A percentile compares a stretch with the other conserved stretches of the same genome.
Evolutionary conservation across 73 alveolate species (phyloP).

Genomic region (Paramecium pentaurelia): DNA sequence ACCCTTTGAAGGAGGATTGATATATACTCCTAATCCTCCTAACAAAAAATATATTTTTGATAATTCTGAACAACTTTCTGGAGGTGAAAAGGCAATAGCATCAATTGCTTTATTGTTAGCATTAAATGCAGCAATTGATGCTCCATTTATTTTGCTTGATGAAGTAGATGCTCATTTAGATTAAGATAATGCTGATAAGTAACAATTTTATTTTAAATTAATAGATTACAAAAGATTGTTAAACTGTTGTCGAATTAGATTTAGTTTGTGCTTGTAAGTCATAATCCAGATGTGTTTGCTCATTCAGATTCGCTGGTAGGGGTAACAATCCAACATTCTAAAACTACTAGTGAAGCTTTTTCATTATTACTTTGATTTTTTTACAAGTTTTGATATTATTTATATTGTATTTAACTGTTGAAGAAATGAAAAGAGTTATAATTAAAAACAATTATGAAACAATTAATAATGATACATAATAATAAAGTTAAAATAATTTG

Average conservation of each 20-base stretch:
- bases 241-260: not conserved
- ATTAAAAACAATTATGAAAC: not conserved
- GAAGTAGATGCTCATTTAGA: conserved; percentile 95
- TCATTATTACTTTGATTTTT: conserved; percentile 4
- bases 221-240: not conserved
- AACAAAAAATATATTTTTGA: conserved; percentile 86
- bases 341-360: conserved; percentile 36
- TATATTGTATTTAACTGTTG: not conserved
- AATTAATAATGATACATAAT: not conserved
- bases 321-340: not conserved
- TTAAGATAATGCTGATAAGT: conserved; percentile 65
- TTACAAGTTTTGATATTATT: not conserved
- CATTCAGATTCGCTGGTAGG: conserved; percentile 9
- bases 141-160: conserved; percentile 84
- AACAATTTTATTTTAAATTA: not conserved
- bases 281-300: conserved; percentile 39
- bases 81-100: conserved; percentile 95
- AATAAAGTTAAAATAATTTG: not conserved
- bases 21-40: conserved; percentile 90
- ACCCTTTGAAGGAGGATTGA: conserved; percentile 86
- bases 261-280: not conserved
- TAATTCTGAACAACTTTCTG: conserved; percentile 64
- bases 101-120: conserved; percentile 81
- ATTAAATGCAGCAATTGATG: conserved; percentile 70
- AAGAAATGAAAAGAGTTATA: not conserved